phyloP scores from a whole-genome alignment of 441 rosid species.

The Aleurites moluccanus region DNA sequence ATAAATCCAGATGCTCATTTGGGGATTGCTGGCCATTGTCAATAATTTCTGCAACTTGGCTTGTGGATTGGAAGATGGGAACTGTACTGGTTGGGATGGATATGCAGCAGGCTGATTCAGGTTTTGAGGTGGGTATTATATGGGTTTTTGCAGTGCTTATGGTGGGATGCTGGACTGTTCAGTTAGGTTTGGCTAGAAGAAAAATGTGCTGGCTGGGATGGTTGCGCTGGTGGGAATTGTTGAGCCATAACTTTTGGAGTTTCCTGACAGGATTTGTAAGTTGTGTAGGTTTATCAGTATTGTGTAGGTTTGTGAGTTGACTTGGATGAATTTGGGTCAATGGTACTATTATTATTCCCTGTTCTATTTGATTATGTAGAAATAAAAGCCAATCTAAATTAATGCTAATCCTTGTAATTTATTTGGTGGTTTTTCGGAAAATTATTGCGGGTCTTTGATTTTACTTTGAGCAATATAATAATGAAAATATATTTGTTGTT shows the following conservation, averaged over 20 bases:
- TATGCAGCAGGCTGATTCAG: conserved; percentile 1
- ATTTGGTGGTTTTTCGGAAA: neutral
- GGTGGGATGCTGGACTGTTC: neutral
- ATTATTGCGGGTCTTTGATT: too few relatives aligned
- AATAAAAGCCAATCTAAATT: neutral
- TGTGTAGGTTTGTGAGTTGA: neutral
- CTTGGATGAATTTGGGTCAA: conserved; percentile 2
- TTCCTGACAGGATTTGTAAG: too few relatives aligned
- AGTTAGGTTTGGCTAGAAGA: neutral
- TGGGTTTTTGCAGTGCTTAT: conserved; percentile 4
- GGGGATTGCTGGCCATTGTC: conserved; percentile 45
- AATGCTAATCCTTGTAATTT: neutral
- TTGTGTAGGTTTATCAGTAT: neutral
- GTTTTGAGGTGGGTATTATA: neutral
- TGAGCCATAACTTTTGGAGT: too few relatives aligned
- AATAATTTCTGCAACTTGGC: conserved; percentile 43
- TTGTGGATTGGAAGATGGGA: conserved; percentile 9
- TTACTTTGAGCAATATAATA: neutral
- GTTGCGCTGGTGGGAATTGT: neutral
- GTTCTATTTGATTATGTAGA: neutral
- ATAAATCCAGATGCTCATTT: too few relatives aligned
- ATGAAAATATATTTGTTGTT: neutral
- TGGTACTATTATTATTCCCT: neutral
- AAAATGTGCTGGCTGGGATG: neutral
- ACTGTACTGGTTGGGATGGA: conserved; percentile 24